Conservation (phyloP, 345 rosid species). For the Brassica incana region DNA sequence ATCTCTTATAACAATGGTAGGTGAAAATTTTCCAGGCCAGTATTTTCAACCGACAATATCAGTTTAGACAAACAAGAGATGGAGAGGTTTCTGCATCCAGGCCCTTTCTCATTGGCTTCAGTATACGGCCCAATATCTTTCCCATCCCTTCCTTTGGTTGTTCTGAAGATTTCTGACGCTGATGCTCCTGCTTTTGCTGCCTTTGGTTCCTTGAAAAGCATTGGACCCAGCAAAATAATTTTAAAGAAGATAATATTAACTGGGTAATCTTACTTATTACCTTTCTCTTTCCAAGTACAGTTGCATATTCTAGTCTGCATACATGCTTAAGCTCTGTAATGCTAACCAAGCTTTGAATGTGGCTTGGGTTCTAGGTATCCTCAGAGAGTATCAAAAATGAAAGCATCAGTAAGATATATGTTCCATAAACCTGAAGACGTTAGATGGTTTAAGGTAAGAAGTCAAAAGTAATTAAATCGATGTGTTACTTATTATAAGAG, state of each 20-base stretch:
- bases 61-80: constrained; percentile 89
- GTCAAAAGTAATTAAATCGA: background rate
- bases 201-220: constrained; percentile 79
- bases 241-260: constrained; percentile 86
- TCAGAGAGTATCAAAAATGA: constrained; percentile 81
- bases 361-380: constrained; percentile 66
- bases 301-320: background rate
- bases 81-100: constrained; percentile 93
- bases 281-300: constrained; percentile 1
- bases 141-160: constrained; percentile 83
- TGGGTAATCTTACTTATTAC: constrained; percentile 53
- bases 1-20: background rate
- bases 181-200: constrained; percentile 69
- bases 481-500: background rate
- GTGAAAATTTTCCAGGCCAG: constrained; percentile 56
- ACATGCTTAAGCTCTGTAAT: background rate
- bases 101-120: constrained; percentile 77
- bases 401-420: constrained; percentile 84
- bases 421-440: constrained; percentile 94
- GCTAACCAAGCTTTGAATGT: background rate
- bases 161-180: constrained; percentile 54
- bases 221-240: constrained; percentile 79
- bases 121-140: constrained; percentile 83
- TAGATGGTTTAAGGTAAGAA: constrained; percentile 88
- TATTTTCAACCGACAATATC: constrained; percentile 73